Percentiles rank a stretch among this genome's conserved stretches.
Conservation (phyloP, 164 flowering plant genomes). For the Liriodendron chinense region DNA sequence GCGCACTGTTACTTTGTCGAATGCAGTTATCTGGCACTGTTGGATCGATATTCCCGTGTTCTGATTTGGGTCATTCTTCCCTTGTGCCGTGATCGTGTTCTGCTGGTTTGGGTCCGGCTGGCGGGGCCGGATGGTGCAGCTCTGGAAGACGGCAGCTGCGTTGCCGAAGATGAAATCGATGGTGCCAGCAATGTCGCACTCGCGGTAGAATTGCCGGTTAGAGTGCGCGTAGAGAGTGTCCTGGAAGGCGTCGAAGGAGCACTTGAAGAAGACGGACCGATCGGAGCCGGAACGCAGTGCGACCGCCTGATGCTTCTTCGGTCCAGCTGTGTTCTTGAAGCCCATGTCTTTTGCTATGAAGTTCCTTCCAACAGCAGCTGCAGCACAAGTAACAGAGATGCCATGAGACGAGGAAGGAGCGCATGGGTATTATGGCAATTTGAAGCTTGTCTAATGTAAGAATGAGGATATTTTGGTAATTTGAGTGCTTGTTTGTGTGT, state of each 20-base stretch:
- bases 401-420: too few species aligned
- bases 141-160: conserved; percentile 64
- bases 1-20: conserved; percentile 33
- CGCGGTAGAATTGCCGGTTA: conserved; percentile 76
- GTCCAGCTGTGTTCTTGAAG: conserved; percentile 70
- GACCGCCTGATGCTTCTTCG: conserved; percentile 78
- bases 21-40: conserved; percentile 31
- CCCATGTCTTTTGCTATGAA: conserved; percentile 68
- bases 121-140: conserved; percentile 63
- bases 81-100: conserved; percentile 82
- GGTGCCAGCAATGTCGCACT: conserved; percentile 69
- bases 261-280: conserved; percentile 50
- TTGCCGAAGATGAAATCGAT: conserved; percentile 86
- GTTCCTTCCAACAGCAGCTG: conserved; percentile 67
- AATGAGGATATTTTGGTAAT: too few species aligned
- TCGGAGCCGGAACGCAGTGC: conserved; percentile 73
- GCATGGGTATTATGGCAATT: too few species aligned
- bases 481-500: too few species aligned
- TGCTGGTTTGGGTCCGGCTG: conserved; percentile 59
- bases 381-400: not conserved
- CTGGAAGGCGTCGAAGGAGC: conserved; percentile 65
- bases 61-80: conserved; percentile 64
- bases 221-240: conserved; percentile 86
- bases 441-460: too few species aligned
- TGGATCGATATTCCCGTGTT: conserved; percentile 76